A percentile compares a stretch with the other conserved stretches of the same genome.
Conservation (phyloP, 2,329 filamentous ascomycete species). For the Alternaria ventricosa region DNA sequence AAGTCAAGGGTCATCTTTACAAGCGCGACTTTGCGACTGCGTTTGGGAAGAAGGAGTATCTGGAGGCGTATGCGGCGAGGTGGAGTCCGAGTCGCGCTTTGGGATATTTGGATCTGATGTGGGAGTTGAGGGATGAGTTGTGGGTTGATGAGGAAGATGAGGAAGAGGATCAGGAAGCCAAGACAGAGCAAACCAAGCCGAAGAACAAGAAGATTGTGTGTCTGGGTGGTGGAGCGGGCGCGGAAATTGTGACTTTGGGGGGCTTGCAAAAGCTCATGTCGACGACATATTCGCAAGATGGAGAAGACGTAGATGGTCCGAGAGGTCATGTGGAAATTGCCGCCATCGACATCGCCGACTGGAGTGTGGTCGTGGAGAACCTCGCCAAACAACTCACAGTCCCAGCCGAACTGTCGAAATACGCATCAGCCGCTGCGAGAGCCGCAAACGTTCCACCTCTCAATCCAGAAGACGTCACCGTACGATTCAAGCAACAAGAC, state of each 20-base stretch:
- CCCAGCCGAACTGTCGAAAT: constrained; percentile 55
- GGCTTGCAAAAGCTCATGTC: constrained; percentile 56
- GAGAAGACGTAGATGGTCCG: neutral
- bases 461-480: constrained; percentile 32
- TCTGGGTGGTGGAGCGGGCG: constrained; percentile 70
- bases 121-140: constrained; percentile 39
- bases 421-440: constrained; percentile 55
- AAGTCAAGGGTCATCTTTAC: constrained; percentile 85
- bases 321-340: constrained; percentile 54
- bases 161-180: neutral
- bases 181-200: neutral
- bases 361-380: constrained; percentile 67
- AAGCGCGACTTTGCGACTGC: constrained; percentile 82
- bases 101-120: constrained; percentile 73
- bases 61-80: constrained; percentile 83
- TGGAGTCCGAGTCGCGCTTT: constrained; percentile 90
- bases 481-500: constrained; percentile 59
- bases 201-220: constrained; percentile 56
- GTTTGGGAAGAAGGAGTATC: constrained; percentile 73
- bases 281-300: neutral
- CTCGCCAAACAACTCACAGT: constrained; percentile 65
- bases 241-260: constrained; percentile 70
- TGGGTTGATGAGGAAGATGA: constrained; percentile 1
- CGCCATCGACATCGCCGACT: constrained; percentile 84
- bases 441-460: constrained; percentile 51